These are phyloP conservation scores for Carnegiea gigantea DNA, from an alignment of 179 eudicot genomes.

Conservation along the genomic window DNA sequence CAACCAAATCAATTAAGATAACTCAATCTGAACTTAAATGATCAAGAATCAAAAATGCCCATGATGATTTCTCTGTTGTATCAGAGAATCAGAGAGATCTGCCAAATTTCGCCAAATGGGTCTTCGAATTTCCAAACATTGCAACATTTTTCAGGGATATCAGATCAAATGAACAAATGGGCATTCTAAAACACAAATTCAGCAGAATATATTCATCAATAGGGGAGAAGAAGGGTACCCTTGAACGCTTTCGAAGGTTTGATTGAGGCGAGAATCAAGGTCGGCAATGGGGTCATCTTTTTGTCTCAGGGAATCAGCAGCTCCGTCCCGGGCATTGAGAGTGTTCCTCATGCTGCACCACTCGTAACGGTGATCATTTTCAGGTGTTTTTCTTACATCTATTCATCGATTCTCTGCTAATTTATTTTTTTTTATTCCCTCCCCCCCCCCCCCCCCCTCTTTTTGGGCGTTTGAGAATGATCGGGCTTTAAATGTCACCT, in stretches of 20 bases:
- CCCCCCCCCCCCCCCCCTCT: background rate
- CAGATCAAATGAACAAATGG: slow-evolving; percentile 10
- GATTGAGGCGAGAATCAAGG: slow-evolving; percentile 81
- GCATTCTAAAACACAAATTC: slow-evolving; percentile 6
- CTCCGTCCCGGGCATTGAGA: slow-evolving; percentile 23
- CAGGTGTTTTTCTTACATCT: background rate
- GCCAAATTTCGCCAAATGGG: slow-evolving; percentile 25
- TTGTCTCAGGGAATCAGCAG: slow-evolving; percentile 4
- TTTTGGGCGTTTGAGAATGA: background rate
- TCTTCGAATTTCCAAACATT: slow-evolving; percentile 14
- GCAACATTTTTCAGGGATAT: background rate
- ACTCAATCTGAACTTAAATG: background rate
- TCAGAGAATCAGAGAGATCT: slow-evolving; percentile 28
- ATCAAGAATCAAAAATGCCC: slow-evolving; percentile 16
- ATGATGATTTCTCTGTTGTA: background rate
- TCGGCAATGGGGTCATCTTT: slow-evolving; percentile 30
- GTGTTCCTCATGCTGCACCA: slow-evolving; percentile 43
- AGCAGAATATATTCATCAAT: background rate
- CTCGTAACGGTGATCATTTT: slow-evolving; percentile 18
- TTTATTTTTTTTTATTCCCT: background rate
- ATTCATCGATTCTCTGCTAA: background rate
- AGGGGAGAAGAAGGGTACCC: slow-evolving; percentile 43
- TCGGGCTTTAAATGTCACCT: too few species aligned
- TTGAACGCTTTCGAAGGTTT: slow-evolving; percentile 77
- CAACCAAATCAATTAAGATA: too few species aligned